These are phyloP conservation scores for Piromyces finnis DNA, from an alignment of 192 early-diverging fungal species.

Conservation along the genomic window DNA sequence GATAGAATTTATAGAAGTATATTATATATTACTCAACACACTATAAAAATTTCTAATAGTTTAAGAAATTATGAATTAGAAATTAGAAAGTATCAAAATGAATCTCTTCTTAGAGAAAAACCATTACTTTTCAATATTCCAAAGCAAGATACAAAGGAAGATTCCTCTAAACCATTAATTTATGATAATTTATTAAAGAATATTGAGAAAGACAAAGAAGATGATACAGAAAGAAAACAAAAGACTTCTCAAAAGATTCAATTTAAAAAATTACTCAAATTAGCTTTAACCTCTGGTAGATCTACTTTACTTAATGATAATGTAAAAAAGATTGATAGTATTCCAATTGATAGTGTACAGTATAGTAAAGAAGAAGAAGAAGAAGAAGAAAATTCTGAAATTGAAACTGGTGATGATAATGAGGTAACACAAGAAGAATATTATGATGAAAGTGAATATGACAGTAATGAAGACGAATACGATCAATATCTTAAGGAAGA, in stretches of 20 bases:
- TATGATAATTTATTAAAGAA: not conserved
- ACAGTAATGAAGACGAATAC: not conserved
- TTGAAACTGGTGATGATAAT: not conserved
- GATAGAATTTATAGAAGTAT: not conserved
- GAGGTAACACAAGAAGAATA: not conserved
- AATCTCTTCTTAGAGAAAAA: not conserved
- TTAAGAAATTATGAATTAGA: not conserved
- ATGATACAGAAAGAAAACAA: not conserved
- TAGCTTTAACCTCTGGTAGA: not conserved
- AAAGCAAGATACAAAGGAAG: not conserved
- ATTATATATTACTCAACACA: not conserved
- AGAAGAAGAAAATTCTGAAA: not conserved
- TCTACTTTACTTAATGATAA: not conserved
- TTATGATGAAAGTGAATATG: not conserved
- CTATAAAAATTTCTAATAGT: not conserved
- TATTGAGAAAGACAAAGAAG: not conserved
- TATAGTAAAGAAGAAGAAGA: not conserved
- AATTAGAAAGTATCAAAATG: not conserved
- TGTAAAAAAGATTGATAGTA: not conserved
- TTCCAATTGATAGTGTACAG: not conserved
- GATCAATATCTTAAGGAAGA: not conserved
- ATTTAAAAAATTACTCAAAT: not conserved
- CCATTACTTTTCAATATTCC: not conserved
- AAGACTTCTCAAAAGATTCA: not conserved
- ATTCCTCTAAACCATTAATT: not conserved